Conservation (phyloP, 495 filamentous ascomycete species). For the Aspergillus conjunctus region DNA sequence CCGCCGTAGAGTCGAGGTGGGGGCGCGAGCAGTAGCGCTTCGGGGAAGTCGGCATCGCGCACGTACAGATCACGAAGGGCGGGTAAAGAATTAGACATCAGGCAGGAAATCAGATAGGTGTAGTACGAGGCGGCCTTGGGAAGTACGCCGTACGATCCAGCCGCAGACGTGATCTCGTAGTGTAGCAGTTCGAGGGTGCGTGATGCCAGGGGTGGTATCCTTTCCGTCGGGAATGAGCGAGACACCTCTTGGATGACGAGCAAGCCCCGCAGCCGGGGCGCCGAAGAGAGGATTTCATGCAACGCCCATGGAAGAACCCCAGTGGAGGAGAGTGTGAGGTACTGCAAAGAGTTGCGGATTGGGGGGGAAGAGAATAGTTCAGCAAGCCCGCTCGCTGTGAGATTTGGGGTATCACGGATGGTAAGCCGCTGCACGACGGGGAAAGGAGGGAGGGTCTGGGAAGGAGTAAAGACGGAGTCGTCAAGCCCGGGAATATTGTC, state of each 20-base stretch:
- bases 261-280: slow-evolving; percentile 64
- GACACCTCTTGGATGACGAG: slow-evolving; percentile 67
- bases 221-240: slow-evolving; percentile 62
- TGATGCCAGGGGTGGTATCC: slow-evolving; percentile 66
- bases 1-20: slow-evolving; percentile 49
- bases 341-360: slow-evolving; percentile 54
- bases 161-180: slow-evolving; percentile 73
- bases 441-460: slow-evolving; percentile 62
- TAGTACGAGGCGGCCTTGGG: slow-evolving; percentile 74
- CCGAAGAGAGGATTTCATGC: slow-evolving; percentile 62
- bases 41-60: slow-evolving; percentile 77
- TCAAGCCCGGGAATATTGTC: slow-evolving; percentile 67
- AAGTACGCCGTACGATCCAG: slow-evolving; percentile 55
- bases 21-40: slow-evolving; percentile 67
- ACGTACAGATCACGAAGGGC: slow-evolving; percentile 78
- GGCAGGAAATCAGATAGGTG: slow-evolving; percentile 76
- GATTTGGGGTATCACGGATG: slow-evolving; percentile 64
- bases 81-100: slow-evolving; percentile 75
- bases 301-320: slow-evolving; percentile 65
- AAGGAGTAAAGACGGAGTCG: slow-evolving; percentile 69
- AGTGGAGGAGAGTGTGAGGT: slow-evolving; percentile 66
- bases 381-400: slow-evolving; percentile 70
- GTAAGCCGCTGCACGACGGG: slow-evolving; percentile 70
- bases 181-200: slow-evolving; percentile 67
- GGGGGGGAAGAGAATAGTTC: slow-evolving; percentile 58